Evolutionary conservation across 768 basidiomycete species (phyloP).

Genomic region (Gyrodon lividus): DNA sequence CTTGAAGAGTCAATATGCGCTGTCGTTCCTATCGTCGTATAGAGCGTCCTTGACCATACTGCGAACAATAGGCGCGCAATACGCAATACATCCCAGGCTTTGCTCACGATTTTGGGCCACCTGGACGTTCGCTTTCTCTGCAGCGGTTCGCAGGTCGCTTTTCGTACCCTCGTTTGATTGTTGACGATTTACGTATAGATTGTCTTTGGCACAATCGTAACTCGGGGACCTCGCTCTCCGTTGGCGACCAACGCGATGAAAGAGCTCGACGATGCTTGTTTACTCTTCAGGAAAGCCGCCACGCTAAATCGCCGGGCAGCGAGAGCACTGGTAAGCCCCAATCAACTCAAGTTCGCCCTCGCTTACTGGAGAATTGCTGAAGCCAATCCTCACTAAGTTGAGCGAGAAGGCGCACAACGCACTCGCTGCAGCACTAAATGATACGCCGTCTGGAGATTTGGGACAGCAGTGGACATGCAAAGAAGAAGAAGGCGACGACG

Average conservation of each 20-base stretch:
- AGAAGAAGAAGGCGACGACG: slow-evolving; percentile 50
- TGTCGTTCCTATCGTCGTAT: slow-evolving; percentile 64
- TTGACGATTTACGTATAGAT: slow-evolving; percentile 41
- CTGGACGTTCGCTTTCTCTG: slow-evolving; percentile 62
- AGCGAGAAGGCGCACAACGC: slow-evolving; percentile 67
- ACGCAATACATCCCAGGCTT: slow-evolving; percentile 43
- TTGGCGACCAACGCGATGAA: slow-evolving; percentile 65
- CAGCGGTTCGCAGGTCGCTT: slow-evolving; percentile 39
- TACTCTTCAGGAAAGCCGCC: slow-evolving; percentile 65
- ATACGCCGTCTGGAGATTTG: slow-evolving; percentile 27
- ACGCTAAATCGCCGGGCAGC: slow-evolving; percentile 57
- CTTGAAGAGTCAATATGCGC: slow-evolving; percentile 60
- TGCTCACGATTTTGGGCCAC: slow-evolving; percentile 57
- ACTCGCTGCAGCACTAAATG: slow-evolving; percentile 42
- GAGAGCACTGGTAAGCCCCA: slow-evolving; percentile 55
- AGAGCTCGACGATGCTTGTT: slow-evolving; percentile 66
- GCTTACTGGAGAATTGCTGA: slow-evolving; percentile 2
- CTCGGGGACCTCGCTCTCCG: slow-evolving; percentile 66
- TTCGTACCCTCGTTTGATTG: neutral
- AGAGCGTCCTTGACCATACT: slow-evolving; percentile 57
- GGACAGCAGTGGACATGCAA: slow-evolving; percentile 53
- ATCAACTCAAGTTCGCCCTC: neutral
- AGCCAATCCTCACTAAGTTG: slow-evolving; percentile 62
- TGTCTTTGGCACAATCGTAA: slow-evolving; percentile 78
- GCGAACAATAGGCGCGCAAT: slow-evolving; percentile 49